Conservation (phyloP, 352 stramenopile species). For the Globisporangium splendens region DNA sequence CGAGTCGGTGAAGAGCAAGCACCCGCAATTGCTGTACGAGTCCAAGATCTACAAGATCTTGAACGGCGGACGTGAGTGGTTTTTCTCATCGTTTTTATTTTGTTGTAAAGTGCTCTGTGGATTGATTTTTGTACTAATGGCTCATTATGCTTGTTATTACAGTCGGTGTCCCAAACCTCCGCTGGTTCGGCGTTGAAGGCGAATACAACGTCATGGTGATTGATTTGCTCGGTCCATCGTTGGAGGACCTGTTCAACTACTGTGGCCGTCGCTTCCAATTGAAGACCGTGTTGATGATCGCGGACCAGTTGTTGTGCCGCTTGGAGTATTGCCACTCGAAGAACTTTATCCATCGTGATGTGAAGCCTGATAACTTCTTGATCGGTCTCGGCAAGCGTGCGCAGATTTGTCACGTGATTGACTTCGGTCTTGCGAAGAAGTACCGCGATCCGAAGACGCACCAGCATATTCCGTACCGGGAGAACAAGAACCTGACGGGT, state of each 20-base stretch:
- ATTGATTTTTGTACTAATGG: no score
- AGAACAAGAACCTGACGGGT: constrained; percentile 92
- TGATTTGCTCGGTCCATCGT: constrained; percentile 96
- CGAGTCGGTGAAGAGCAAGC: constrained; percentile 96
- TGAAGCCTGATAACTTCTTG: constrained; percentile 90
- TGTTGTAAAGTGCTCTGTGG: no score
- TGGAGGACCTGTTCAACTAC: constrained; percentile 89
- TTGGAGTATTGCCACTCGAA: constrained; percentile 88
- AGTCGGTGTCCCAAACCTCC: constrained; percentile 98
- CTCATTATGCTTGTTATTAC: background rate
- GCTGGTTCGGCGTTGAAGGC: constrained; percentile 99
- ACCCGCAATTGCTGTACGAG: constrained; percentile 99
- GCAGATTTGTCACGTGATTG: constrained; percentile 85
- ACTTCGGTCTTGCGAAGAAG: constrained; percentile 90
- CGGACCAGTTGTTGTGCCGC: constrained; percentile 81
- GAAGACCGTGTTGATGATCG: constrained; percentile 96
- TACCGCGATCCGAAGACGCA: constrained; percentile 88
- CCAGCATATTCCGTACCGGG: constrained; percentile 89
- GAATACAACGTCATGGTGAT: constrained; percentile 99
- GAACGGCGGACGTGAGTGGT: constrained; percentile 94
- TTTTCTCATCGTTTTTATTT: no score
- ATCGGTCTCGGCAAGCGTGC: constrained; percentile 85
- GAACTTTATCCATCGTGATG: constrained; percentile 89
- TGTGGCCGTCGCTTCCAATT: constrained; percentile 88
- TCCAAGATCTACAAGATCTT: constrained; percentile 99